These are phyloP conservation scores for Leccinellum luteum DNA, from an alignment of 768 basidiomycete genomes.

Conservation along the genomic window DNA sequence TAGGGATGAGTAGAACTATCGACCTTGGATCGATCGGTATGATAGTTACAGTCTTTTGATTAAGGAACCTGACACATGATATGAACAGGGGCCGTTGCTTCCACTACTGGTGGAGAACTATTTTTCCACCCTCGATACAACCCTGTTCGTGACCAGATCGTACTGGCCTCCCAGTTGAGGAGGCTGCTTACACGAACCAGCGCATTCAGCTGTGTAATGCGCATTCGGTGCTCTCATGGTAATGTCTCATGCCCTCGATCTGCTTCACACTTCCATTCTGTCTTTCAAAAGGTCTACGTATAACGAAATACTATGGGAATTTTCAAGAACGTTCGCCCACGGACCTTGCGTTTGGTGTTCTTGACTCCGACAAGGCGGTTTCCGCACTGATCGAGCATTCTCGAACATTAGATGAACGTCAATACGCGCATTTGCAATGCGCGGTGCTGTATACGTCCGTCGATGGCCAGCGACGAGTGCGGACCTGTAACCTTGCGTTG, in stretches of 20 bases:
- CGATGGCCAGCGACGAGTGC: conserved; percentile 75
- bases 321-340: conserved; percentile 65
- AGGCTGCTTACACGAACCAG: conserved; percentile 67
- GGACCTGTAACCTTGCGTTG: conserved; percentile 83
- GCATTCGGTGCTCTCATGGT: conserved; percentile 87
- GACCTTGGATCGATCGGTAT: conserved; percentile 86
- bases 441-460: conserved; percentile 85
- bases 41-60: conserved; percentile 18
- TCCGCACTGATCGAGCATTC: conserved; percentile 74
- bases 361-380: conserved; percentile 82
- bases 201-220: conserved; percentile 76
- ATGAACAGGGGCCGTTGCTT: conserved; percentile 55
- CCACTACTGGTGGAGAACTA: conserved; percentile 83
- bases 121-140: conserved; percentile 93
- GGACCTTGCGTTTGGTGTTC: conserved; percentile 73
- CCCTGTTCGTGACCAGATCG: conserved; percentile 56
- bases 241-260: conserved; percentile 13
- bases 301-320: conserved; percentile 68
- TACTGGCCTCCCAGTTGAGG: conserved; percentile 73
- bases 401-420: conserved; percentile 62
- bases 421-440: conserved; percentile 78
- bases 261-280: conserved; percentile 6
- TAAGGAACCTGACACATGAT: conserved; percentile 2
- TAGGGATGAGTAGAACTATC: conserved; percentile 74
- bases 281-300: conserved; percentile 51